Evolutionary conservation across 345 rosid species (phyloP).

Genomic region (Theobroma cacao): DNA sequence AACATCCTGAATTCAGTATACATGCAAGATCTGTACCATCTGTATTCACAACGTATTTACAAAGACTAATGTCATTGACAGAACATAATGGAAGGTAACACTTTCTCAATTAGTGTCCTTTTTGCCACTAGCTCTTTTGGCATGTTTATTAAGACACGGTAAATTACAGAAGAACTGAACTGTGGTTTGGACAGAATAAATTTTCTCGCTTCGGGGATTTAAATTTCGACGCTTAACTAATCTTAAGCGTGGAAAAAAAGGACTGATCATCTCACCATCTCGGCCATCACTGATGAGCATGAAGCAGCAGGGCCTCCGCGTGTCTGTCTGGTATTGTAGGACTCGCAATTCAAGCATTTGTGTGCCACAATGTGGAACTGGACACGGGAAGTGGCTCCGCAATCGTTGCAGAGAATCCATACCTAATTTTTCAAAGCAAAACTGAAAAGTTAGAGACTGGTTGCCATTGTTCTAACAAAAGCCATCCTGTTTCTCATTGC

Average conservation of each 20-base stretch:
- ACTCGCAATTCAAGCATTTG: slow-evolving; percentile 64
- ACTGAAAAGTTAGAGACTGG: background rate
- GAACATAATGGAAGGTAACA: background rate
- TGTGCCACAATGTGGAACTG: slow-evolving; percentile 72
- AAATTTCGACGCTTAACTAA: too few species aligned
- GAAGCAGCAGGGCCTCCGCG: slow-evolving; percentile 48
- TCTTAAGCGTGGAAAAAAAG: too few species aligned
- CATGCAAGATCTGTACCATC: background rate
- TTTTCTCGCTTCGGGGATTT: too few species aligned
- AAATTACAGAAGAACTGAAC: too few species aligned
- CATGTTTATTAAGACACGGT: background rate
- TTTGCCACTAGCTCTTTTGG: background rate
- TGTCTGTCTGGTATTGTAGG: slow-evolving; percentile 78
- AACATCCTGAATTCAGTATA: background rate
- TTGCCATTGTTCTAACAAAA: background rate
- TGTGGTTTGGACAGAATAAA: too few species aligned
- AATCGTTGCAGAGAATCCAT: slow-evolving; percentile 94
- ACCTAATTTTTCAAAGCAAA: slow-evolving; percentile 32
- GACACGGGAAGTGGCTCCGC: slow-evolving; percentile 54
- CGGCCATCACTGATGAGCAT: slow-evolving; percentile 50
- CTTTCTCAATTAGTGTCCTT: background rate
- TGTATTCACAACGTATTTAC: background rate
- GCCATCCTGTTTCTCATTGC: background rate
- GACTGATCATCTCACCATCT: slow-evolving; percentile 52
- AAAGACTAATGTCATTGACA: background rate